phyloP scores from a whole-genome alignment of 2,329 filamentous ascomycete species.

The Pyrenophora graminea region DNA sequence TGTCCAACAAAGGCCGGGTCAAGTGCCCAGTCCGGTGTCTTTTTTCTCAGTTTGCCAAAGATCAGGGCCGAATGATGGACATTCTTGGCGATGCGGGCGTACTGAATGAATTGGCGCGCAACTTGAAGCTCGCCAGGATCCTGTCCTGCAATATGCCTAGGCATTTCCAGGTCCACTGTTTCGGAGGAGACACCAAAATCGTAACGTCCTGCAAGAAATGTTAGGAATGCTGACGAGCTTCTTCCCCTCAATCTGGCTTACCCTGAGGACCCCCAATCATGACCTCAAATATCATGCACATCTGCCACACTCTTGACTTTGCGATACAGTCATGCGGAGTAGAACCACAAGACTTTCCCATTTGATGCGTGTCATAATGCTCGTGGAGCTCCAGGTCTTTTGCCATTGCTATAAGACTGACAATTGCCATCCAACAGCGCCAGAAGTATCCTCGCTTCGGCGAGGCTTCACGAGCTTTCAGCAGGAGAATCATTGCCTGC shows the following conservation, averaged over 20 bases:
- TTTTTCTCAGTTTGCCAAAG: conserved; percentile 74
- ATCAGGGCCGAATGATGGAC: conserved; percentile 76
- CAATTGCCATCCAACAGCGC: conserved; percentile 94
- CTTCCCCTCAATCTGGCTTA: conserved; percentile 42
- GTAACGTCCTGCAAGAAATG: conserved; percentile 58
- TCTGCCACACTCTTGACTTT: conserved; percentile 88
- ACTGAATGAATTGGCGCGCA: conserved; percentile 83
- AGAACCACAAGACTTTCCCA: conserved; percentile 71
- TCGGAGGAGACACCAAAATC: conserved; percentile 77
- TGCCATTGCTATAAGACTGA: conserved; percentile 89
- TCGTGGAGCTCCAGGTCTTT: conserved; percentile 90
- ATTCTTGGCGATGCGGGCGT: conserved; percentile 76
- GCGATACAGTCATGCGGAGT: conserved; percentile 75
- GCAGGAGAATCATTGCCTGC: conserved; percentile 81
- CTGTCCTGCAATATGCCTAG: conserved; percentile 65
- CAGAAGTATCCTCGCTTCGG: conserved; percentile 96
- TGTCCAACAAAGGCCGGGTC: conserved; percentile 82
- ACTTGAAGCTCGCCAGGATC: conserved; percentile 76
- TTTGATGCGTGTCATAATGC: conserved; percentile 77
- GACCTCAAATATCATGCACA: conserved; percentile 80
- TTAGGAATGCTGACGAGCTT: conserved; percentile 8
- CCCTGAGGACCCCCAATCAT: conserved; percentile 96
- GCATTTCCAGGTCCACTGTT: conserved; percentile 74
- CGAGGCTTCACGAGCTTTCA: conserved; percentile 90
- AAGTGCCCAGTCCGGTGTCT: conserved; percentile 81